Percentiles rank a stretch among this genome's conserved stretches.
These are phyloP conservation scores for Auriculariales sp. DNA, from an alignment of 768 basidiomycete genomes.

Conservation along the genomic window DNA sequence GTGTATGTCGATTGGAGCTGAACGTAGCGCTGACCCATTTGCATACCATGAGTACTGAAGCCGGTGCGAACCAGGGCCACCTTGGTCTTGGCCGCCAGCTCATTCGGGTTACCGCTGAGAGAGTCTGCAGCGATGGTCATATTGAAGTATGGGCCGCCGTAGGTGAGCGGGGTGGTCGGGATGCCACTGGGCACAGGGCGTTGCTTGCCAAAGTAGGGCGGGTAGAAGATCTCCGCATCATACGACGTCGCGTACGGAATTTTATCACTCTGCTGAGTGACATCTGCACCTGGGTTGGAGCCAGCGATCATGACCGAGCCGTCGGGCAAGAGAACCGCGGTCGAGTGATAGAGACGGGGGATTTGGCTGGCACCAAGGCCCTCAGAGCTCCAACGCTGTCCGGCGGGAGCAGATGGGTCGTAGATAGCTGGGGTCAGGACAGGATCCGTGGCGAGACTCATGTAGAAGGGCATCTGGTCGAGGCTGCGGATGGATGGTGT, in stretches of 20 bases:
- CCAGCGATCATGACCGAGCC: slow-evolving; percentile 59
- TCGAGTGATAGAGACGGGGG: slow-evolving; percentile 70
- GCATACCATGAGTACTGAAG: slow-evolving; percentile 70
- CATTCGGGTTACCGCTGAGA: slow-evolving; percentile 39
- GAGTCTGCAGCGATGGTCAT: slow-evolving; percentile 41
- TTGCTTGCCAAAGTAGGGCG: slow-evolving; percentile 44
- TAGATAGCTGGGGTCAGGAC: slow-evolving; percentile 45
- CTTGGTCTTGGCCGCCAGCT: slow-evolving; percentile 31
- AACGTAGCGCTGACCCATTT: slow-evolving; percentile 65
- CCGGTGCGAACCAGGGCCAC: slow-evolving; percentile 52
- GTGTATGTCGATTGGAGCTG: slow-evolving; percentile 53
- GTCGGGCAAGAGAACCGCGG: slow-evolving; percentile 50
- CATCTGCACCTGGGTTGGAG: slow-evolving; percentile 69
- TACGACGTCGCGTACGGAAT: slow-evolving; percentile 56
- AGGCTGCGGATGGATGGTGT: slow-evolving; percentile 15
- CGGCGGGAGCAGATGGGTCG: slow-evolving; percentile 44
- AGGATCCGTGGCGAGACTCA: slow-evolving; percentile 41
- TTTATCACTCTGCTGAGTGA: slow-evolving; percentile 36
- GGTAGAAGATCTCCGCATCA: slow-evolving; percentile 66
- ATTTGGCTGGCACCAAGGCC: slow-evolving; percentile 45
- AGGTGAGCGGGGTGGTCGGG: slow-evolving; percentile 36
- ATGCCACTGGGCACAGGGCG: slow-evolving; percentile 58
- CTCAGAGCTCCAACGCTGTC: slow-evolving; percentile 50
- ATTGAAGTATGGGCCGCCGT: slow-evolving; percentile 69
- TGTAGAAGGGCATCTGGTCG: slow-evolving; percentile 4